phyloP scores from a whole-genome alignment of 352 stramenopile genomes.

The Phytophthora sp. region DNA sequence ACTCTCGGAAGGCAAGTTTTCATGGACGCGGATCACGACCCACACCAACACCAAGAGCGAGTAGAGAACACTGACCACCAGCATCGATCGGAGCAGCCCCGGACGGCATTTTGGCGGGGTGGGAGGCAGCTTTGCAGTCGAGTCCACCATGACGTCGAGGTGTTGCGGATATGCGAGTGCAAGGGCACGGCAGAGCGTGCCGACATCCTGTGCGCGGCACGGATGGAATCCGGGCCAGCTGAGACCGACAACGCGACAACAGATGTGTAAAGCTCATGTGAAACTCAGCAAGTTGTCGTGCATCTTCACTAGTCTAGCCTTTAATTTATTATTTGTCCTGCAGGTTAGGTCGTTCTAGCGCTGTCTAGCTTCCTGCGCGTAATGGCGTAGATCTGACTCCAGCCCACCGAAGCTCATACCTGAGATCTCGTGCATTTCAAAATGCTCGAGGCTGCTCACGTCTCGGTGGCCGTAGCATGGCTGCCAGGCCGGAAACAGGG shows the following conservation, averaged over 20 bases:
- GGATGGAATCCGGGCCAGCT: constrained; percentile 3
- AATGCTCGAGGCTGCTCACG: not conserved
- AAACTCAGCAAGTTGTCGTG: no score
- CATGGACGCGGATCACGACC: constrained; percentile 19
- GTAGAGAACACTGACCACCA: constrained; percentile 27
- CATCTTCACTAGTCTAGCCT: no score
- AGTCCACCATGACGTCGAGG: constrained; percentile 17
- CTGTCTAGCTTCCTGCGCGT: constrained; percentile 1
- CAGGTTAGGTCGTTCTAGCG: no score
- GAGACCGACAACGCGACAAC: constrained; percentile 13
- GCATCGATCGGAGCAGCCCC: constrained; percentile 18
- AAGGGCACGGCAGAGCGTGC: not conserved
- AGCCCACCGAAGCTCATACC: constrained; percentile 2
- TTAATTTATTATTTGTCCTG: no score
- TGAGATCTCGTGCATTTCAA: constrained; percentile 3
- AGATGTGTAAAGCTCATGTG: no score
- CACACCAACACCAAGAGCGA: constrained; percentile 1
- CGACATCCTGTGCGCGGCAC: not conserved
- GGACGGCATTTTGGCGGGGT: constrained; percentile 24
- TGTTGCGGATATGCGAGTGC: constrained; percentile 11
- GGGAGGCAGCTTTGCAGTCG: constrained; percentile 4
- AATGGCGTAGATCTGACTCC: not conserved
- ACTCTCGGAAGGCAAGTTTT: constrained; percentile 13
- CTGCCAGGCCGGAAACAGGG: constrained; percentile 40
- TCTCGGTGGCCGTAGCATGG: constrained; percentile 50